Percentiles rank a stretch among this genome's conserved stretches.
phyloP scores from a whole-genome alignment of 1,284 basidiomycete species.

The Phellinidium pouzarii region DNA sequence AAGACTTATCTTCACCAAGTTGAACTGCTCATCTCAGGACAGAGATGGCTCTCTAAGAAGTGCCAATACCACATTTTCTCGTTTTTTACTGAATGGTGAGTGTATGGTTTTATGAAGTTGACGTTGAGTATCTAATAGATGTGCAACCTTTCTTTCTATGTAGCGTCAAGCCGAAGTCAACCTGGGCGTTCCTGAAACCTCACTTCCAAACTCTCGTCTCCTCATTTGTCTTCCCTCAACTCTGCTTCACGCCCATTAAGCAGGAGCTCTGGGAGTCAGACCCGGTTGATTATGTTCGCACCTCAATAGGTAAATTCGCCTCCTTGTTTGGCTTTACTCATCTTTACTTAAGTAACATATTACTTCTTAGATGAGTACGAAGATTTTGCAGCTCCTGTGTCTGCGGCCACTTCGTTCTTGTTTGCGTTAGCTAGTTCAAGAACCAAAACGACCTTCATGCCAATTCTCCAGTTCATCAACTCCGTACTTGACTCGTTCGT shows the following conservation, averaged over 20 bases:
- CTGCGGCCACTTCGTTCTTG: slow-evolving; percentile 73
- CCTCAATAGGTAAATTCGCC: slow-evolving; percentile 64
- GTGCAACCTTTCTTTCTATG: no score
- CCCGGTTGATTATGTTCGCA: slow-evolving; percentile 73
- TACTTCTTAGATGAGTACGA: slow-evolving; percentile 61
- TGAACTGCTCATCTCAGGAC: slow-evolving; percentile 61
- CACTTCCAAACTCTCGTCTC: slow-evolving; percentile 71
- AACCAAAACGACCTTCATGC: slow-evolving; percentile 72
- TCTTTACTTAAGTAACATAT: neutral
- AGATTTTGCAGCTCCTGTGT: slow-evolving; percentile 65
- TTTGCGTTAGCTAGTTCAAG: slow-evolving; percentile 69
- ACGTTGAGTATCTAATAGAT: no score
- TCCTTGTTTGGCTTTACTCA: slow-evolving; percentile 16
- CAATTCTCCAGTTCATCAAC: slow-evolving; percentile 73
- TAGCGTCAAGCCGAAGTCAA: slow-evolving; percentile 86
- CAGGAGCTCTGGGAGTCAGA: slow-evolving; percentile 70
- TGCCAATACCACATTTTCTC: slow-evolving; percentile 75
- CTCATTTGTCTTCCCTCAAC: slow-evolving; percentile 78
- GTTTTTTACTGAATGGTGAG: slow-evolving; percentile 82
- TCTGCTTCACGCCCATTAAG: slow-evolving; percentile 66
- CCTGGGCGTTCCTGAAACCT: slow-evolving; percentile 79
- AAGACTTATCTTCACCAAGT: slow-evolving; percentile 73
- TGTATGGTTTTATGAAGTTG: slow-evolving; percentile 12
- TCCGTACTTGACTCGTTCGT: slow-evolving; percentile 60
- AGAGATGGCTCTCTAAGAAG: slow-evolving; percentile 75